A percentile compares a stretch with the other conserved stretches of the same genome.
phyloP scores from a whole-genome alignment of 2,329 filamentous ascomycete species.

The Colletotrichum scovillei region DNA sequence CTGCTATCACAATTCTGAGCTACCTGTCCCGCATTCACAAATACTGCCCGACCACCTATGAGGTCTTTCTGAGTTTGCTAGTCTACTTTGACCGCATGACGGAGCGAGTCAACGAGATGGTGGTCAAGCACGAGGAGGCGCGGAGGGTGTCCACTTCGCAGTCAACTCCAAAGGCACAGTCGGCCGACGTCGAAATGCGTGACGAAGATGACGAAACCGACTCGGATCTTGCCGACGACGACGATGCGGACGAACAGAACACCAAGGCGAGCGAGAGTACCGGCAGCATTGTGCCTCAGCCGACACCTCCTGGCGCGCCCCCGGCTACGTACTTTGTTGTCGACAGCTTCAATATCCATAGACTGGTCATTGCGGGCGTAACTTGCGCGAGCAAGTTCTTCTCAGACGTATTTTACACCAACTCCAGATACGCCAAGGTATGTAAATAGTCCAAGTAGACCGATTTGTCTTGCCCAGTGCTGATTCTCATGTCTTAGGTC shows the following conservation, averaged over 20 bases:
- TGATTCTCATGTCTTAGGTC: slow-evolving; percentile 69
- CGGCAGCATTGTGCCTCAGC: slow-evolving; percentile 8
- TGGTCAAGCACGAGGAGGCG: slow-evolving; percentile 73
- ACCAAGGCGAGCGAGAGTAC: slow-evolving; percentile 41
- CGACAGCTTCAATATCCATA: slow-evolving; percentile 98
- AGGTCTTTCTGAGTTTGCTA: slow-evolving; percentile 93
- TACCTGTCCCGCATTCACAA: slow-evolving; percentile 97
- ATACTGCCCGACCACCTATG: slow-evolving; percentile 98
- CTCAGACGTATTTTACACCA: slow-evolving; percentile 98
- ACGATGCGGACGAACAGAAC: slow-evolving; percentile 43
- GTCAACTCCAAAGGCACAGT: slow-evolving; percentile 39
- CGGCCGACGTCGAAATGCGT: slow-evolving; percentile 49
- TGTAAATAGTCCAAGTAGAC: slow-evolving; percentile 39
- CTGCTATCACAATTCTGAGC: slow-evolving; percentile 95
- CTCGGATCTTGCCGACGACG: slow-evolving; percentile 62
- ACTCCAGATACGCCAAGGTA: slow-evolving; percentile 99
- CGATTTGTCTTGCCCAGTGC: not conserved
- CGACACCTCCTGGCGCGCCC: slow-evolving; percentile 34
- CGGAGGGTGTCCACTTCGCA: slow-evolving; percentile 48
- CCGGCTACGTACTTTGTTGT: slow-evolving; percentile 84
- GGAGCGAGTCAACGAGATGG: slow-evolving; percentile 88
- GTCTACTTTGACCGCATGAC: slow-evolving; percentile 99
- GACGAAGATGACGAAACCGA: slow-evolving; percentile 58
- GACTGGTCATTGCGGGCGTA: slow-evolving; percentile 94
- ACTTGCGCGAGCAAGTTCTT: slow-evolving; percentile 99